Conservation (phyloP, 192 early-diverging fungal species). For the Gryganskiella cystojenkinii region DNA sequence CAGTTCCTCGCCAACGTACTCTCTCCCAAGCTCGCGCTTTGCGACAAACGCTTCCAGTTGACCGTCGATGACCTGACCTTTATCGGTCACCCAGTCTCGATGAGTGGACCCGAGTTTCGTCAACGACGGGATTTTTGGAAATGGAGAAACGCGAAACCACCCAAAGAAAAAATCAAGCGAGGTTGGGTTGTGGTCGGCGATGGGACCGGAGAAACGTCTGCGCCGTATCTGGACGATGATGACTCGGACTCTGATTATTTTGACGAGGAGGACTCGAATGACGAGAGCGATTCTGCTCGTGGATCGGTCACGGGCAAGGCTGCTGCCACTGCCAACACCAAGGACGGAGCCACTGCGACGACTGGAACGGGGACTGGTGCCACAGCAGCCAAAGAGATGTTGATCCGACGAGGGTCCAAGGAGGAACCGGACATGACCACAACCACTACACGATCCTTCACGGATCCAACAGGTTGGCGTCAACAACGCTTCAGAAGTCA, state of each 20-base stretch:
- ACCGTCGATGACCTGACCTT: conserved; percentile 88
- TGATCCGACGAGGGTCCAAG: conserved; percentile 33
- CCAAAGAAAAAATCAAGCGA: conserved; percentile 34
- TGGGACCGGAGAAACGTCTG: no score
- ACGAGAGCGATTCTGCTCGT: conserved; percentile 22
- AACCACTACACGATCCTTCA: conserved; percentile 16
- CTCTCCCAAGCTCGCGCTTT: conserved; percentile 83
- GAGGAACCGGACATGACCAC: conserved; percentile 21
- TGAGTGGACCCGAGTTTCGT: conserved; percentile 43
- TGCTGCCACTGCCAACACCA: no score
- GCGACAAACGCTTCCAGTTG: conserved; percentile 88
- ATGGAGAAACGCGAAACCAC: conserved; percentile 31
- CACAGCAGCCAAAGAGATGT: background rate
- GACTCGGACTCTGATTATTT: conserved; percentile 67
- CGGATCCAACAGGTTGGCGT: conserved; percentile 31
- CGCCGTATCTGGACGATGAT: conserved; percentile 70
- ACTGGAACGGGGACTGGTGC: background rate
- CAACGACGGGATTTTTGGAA: conserved; percentile 39
- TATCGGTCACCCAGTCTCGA: conserved; percentile 73
- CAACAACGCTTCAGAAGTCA: conserved; percentile 42
- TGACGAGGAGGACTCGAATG: conserved; percentile 57
- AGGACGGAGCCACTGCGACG: conserved; percentile 1
- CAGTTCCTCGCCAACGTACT: conserved; percentile 85
- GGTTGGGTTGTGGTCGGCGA: conserved; percentile 55
- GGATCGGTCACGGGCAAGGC: conserved; percentile 12